Evolutionary conservation across 345 rosid species (phyloP).

Genomic region (Theobroma cacao): DNA sequence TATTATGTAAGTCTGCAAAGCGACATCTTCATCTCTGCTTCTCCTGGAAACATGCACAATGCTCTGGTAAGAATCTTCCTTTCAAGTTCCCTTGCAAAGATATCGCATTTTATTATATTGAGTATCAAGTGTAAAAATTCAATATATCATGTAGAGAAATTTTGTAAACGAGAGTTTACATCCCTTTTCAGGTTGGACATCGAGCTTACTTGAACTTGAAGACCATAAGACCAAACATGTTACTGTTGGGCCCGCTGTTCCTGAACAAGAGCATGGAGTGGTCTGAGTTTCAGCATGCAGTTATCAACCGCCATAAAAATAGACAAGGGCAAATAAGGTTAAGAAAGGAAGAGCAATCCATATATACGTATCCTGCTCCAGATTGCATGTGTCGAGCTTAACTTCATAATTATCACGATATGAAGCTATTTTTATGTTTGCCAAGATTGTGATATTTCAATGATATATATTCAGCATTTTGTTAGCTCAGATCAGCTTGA

Average conservation of each 20-base stretch:
- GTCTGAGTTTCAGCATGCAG: constrained; percentile 71
- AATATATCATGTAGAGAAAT: not conserved
- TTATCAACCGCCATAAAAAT: constrained; percentile 66
- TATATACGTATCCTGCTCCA: constrained; percentile 92
- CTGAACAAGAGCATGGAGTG: constrained; percentile 78
- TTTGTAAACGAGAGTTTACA: not conserved
- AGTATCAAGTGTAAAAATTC: not conserved
- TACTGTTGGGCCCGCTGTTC: constrained; percentile 68
- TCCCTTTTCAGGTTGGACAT: constrained; percentile 56
- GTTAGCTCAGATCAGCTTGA: not conserved
- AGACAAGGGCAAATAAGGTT: constrained; percentile 77
- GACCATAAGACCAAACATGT: constrained; percentile 93
- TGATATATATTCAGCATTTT: too few relatives aligned
- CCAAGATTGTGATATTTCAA: not conserved
- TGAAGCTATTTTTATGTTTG: not conserved
- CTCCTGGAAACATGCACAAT: constrained; percentile 99
- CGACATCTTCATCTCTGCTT: constrained; percentile 89
- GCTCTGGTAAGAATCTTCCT: constrained; percentile 55
- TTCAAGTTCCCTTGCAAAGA: not conserved
- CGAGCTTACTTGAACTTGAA: constrained; percentile 73
- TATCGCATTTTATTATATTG: not conserved
- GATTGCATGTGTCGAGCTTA: constrained; percentile 79
- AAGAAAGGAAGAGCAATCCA: constrained; percentile 76
- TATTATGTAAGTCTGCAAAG: constrained; percentile 92
- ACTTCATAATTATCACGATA: not conserved